These are phyloP conservation scores for Nicotiana otophora DNA, from an alignment of 257 asterid species.

Conservation along the genomic window DNA sequence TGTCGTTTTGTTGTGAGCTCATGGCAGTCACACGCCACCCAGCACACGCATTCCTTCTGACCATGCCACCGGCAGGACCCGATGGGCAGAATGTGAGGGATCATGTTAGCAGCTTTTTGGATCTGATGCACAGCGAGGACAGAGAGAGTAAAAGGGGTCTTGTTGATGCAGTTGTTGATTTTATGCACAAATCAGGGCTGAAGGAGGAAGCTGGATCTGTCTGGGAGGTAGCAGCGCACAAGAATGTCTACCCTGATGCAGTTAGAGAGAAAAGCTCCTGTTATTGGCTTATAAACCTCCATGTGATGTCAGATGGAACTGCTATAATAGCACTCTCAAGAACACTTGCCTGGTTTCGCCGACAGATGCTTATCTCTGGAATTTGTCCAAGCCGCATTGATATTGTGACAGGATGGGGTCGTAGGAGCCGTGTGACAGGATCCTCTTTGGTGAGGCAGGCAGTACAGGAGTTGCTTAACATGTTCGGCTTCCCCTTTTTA, in stretches of 20 bases:
- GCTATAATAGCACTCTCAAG: constrained; percentile 91
- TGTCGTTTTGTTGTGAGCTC: constrained; percentile 68
- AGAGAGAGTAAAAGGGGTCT: constrained; percentile 96
- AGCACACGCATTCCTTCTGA: constrained; percentile 63
- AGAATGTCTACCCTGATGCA: constrained; percentile 88
- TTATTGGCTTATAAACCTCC: constrained; percentile 92
- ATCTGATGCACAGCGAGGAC: constrained; percentile 89
- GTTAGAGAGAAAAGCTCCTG: constrained; percentile 64
- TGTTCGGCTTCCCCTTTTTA: constrained; percentile 65
- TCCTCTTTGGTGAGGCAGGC: constrained; percentile 78
- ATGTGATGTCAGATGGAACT: constrained; percentile 94
- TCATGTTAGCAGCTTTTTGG: constrained; percentile 76
- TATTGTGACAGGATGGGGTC: constrained; percentile 95
- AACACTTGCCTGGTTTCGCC: constrained; percentile 84
- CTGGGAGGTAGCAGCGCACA: constrained; percentile 90
- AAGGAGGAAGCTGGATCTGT: constrained; percentile 94
- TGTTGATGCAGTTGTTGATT: constrained; percentile 81
- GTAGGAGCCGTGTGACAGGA: constrained; percentile 87
- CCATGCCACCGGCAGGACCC: constrained; percentile 87
- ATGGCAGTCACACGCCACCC: constrained; percentile 86
- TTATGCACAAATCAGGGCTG: constrained; percentile 80
- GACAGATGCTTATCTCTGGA: constrained; percentile 64
- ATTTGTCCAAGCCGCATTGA: constrained; percentile 66
- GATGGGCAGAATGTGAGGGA: constrained; percentile 81
- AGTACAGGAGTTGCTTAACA: constrained; percentile 59